These are phyloP conservation scores for Trichoderma koningiopsis DNA, from an alignment of 2,329 filamentous ascomycete species.

Conservation along the genomic window DNA sequence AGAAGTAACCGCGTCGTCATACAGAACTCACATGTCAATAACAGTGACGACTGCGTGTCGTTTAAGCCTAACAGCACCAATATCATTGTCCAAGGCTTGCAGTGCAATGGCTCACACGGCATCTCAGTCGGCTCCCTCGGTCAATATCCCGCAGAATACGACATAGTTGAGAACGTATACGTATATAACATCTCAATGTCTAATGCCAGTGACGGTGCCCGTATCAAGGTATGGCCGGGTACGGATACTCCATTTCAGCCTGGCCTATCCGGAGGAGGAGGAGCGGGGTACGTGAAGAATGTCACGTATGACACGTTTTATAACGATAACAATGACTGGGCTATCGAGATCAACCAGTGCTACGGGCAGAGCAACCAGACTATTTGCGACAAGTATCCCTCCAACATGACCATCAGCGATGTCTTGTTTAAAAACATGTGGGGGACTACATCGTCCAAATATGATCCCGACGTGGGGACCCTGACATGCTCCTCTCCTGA, in stretches of 20 bases:
- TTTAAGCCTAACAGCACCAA: constrained; percentile 17
- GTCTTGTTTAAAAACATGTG: constrained; percentile 14
- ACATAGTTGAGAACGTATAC: constrained; percentile 5
- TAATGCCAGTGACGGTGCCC: constrained; percentile 1
- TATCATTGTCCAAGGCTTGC: constrained; percentile 8
- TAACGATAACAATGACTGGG: constrained; percentile 15
- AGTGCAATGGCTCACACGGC: constrained; percentile 10
- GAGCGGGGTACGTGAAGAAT: constrained; percentile 10
- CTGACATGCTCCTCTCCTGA: constrained; percentile 8
- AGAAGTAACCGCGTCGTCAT: constrained; percentile 4
- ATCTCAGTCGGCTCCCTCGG: constrained; percentile 7
- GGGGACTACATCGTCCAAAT: neutral
- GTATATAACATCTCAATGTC: constrained; percentile 16
- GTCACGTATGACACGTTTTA: constrained; percentile 11
- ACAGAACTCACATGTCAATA: constrained; percentile 1
- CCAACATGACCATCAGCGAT: constrained; percentile 10
- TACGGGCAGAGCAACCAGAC: constrained; percentile 18
- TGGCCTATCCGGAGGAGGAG: constrained; percentile 5
- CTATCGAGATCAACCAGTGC: constrained; percentile 14
- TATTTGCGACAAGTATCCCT: constrained; percentile 5
- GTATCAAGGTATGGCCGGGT: constrained; percentile 9
- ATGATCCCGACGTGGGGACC: constrained; percentile 7
- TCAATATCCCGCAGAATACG: constrained; percentile 11
- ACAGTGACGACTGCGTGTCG: constrained; percentile 12
- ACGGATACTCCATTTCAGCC: constrained; percentile 10